A percentile compares a stretch with the other conserved stretches of the same genome.
These are phyloP conservation scores for Vaccinium darrowii DNA, from an alignment of 148 eudicot genomes.

Conservation along the genomic window DNA sequence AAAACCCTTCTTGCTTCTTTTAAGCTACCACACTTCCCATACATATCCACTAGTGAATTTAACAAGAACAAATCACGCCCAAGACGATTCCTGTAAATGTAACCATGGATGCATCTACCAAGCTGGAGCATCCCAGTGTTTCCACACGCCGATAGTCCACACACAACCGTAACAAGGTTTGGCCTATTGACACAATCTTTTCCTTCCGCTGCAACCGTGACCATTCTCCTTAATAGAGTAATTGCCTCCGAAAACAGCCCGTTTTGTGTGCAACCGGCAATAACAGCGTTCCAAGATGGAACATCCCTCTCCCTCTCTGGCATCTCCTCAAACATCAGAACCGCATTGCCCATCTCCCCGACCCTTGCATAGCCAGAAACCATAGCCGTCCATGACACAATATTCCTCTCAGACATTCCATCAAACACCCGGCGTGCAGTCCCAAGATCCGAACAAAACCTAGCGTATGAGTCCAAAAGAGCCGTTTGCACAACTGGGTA, in stretches of 20 bases:
- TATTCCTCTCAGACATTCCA: conserved; percentile 72
- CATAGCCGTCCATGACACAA: conserved; percentile 80
- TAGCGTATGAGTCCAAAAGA: conserved; percentile 51
- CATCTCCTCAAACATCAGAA: conserved; percentile 63
- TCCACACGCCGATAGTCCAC: conserved; percentile 67
- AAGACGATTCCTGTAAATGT: conserved; percentile 40
- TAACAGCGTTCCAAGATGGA: conserved; percentile 74
- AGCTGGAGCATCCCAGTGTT: conserved; percentile 68
- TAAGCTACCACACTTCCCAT: conserved; percentile 82
- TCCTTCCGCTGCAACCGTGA: conserved; percentile 13
- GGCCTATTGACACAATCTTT: conserved; percentile 32
- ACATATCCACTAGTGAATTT: conserved; percentile 70
- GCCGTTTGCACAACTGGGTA: conserved; percentile 77
- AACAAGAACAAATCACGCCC: conserved; percentile 37
- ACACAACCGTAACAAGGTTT: conserved; percentile 55
- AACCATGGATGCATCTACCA: conserved; percentile 66
- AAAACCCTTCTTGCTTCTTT: conserved; percentile 52
- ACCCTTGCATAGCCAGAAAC: conserved; percentile 60
- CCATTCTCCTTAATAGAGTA: conserved; percentile 54
- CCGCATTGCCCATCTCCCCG: conserved; percentile 61
- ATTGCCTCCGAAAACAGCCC: conserved; percentile 73
- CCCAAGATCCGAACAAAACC: conserved; percentile 41
- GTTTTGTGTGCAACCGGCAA: conserved; percentile 69
- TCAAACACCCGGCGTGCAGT: conserved; percentile 62
- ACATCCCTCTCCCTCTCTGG: conserved; percentile 60